Evolutionary conservation across 345 rosid genomes (phyloP), one percentile per base, ranked within the genome.

Genomic region (Hibiscus mutabilis): DNA sequence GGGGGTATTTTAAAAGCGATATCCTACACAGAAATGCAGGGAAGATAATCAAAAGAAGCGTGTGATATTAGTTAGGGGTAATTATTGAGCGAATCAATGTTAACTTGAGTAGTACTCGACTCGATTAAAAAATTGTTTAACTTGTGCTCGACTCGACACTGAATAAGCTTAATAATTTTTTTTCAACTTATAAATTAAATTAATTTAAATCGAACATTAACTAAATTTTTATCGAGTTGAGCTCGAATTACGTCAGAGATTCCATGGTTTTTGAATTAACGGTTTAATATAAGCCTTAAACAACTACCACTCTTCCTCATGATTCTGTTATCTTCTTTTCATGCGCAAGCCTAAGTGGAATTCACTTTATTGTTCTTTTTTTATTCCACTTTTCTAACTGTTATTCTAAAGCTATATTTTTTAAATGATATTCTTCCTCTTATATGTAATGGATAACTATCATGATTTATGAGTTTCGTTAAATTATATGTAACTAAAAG

Each of bases 321-420:
- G 86, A 82, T 84, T 84, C 81, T 70, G 70, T 84, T 82, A 85
- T 74, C 86, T 82, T 85, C 83, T 83, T 85, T 83, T 83, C 16
- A 82, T 73, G 81, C 58, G 74, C 73, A 12, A 62, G 80, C 62
- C 79, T 66, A 61, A 55, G 75, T 60, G 84, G 80, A 77, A 74
- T 76, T 78, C 74, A 2, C 85, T 84, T 79, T 79, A 49, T 49
- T 73, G 56, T 79, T 47, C 9, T 37, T 6, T 37, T 33, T 47
- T 47, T 73, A 72, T 79, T 81, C 75, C 60, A 27, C 70, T 81
- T 77, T 77, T 53, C 35, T 56, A 70, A 67, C 46, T 42, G 25
- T 44, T 69, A 33, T 73, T 65, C 72, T 57, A 76, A 76, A 71
- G 69, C 66, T 42, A 31, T 69, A 78, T 78, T 72, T 79, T 71